These are phyloP conservation scores for Alternaria triticina DNA, from an alignment of 2,329 filamentous ascomycete species.

Conservation along the genomic window DNA sequence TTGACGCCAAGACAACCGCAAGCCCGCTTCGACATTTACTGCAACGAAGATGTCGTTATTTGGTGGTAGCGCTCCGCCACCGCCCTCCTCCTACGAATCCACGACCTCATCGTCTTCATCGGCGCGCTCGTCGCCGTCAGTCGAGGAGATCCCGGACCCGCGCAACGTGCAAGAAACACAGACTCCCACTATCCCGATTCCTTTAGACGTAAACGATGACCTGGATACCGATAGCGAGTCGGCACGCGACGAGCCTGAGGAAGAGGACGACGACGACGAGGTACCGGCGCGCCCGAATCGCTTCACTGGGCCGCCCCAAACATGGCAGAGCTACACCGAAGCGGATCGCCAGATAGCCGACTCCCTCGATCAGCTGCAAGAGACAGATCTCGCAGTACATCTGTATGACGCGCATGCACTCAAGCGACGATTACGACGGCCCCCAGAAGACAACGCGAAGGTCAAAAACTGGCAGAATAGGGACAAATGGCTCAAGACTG, in stretches of 20 bases:
- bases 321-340: slow-evolving; percentile 70
- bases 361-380: slow-evolving; percentile 67
- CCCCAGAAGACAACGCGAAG: slow-evolving; percentile 16
- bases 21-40: slow-evolving; percentile 20
- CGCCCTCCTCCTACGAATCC: slow-evolving; percentile 20
- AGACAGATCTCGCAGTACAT: slow-evolving; percentile 74
- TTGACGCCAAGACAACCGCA: not conserved
- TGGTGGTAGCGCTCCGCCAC: slow-evolving; percentile 30
- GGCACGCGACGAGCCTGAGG: slow-evolving; percentile 8
- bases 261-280: slow-evolving; percentile 11
- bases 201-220: slow-evolving; percentile 17
- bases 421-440: slow-evolving; percentile 57
- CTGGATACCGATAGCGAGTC: slow-evolving; percentile 23
- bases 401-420: slow-evolving; percentile 79
- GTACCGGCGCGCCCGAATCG: slow-evolving; percentile 63
- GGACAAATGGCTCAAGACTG: slow-evolving; percentile 48
- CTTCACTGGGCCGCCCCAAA: slow-evolving; percentile 70
- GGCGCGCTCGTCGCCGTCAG: slow-evolving; percentile 9
- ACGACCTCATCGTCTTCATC: slow-evolving; percentile 13
- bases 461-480: slow-evolving; percentile 49
- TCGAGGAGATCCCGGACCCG: not conserved
- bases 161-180: slow-evolving; percentile 21
- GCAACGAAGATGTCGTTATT: slow-evolving; percentile 48
- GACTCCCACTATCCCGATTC: not conserved
- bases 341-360: slow-evolving; percentile 68